Percentiles rank a stretch among this genome's conserved stretches.
Evolutionary conservation across 2,329 filamentous ascomycete genomes (phyloP).

Genomic region (Cladosporium sp.): DNA sequence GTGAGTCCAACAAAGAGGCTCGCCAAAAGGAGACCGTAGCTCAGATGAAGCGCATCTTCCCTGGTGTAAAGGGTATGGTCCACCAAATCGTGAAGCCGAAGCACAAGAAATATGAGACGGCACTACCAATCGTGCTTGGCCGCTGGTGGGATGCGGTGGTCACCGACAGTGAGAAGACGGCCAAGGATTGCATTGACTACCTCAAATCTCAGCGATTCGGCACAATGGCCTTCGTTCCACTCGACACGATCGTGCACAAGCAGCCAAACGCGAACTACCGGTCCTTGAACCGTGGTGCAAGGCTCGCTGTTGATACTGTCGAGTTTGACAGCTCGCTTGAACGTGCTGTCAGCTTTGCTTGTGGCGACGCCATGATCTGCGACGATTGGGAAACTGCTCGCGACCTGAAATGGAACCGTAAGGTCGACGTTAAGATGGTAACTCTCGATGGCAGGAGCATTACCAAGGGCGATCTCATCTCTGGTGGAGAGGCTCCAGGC

Average conservation of each 20-base stretch:
- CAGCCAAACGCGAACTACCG: slow-evolving; percentile 86
- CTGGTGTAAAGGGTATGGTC: slow-evolving; percentile 84
- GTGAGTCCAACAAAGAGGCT: slow-evolving; percentile 77
- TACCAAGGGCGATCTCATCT: slow-evolving; percentile 94
- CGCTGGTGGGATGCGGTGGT: slow-evolving; percentile 91
- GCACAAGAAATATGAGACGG: slow-evolving; percentile 93
- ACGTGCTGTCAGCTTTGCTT: slow-evolving; percentile 90
- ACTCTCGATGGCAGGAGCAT: slow-evolving; percentile 94
- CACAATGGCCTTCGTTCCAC: slow-evolving; percentile 88
- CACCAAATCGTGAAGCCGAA: slow-evolving; percentile 92
- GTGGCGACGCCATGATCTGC: slow-evolving; percentile 90
- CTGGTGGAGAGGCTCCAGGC: slow-evolving; percentile 78
- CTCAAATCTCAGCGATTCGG: slow-evolving; percentile 83
- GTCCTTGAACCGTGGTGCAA: slow-evolving; percentile 74
- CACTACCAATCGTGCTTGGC: slow-evolving; percentile 86
- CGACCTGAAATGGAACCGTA: slow-evolving; percentile 78
- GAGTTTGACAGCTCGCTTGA: slow-evolving; percentile 86
- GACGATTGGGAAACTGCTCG: slow-evolving; percentile 83
- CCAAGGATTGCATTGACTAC: slow-evolving; percentile 89
- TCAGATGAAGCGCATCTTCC: slow-evolving; percentile 82
- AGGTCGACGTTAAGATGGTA: slow-evolving; percentile 87
- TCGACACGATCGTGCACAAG: slow-evolving; percentile 96
- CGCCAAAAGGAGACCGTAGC: slow-evolving; percentile 77
- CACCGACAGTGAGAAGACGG: slow-evolving; percentile 91
- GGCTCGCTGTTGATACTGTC: slow-evolving; percentile 91